Percentiles rank a stretch among this genome's conserved stretches.
Evolutionary conservation across 2,329 filamentous ascomycete species (phyloP).

Genomic region (Aspergillus ruber): DNA sequence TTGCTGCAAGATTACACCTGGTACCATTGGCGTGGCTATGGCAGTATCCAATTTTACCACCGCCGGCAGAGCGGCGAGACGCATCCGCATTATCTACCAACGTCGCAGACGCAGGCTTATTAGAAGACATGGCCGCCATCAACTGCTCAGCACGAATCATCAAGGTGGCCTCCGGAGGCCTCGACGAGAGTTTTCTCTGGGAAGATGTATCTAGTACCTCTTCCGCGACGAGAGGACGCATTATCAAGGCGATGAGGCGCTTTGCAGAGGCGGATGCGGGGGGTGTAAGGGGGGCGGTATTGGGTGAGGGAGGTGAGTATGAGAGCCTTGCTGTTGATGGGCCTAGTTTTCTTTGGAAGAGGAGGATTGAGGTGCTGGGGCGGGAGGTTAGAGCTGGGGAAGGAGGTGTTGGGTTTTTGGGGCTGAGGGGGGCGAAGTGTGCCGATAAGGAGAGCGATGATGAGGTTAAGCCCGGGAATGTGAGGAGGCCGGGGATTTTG

Average conservation of each 20-base stretch:
- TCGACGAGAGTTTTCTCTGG: constrained; percentile 78
- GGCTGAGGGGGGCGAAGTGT: constrained; percentile 53
- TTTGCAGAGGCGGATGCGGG: constrained; percentile 50
- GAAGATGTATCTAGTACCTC: constrained; percentile 60
- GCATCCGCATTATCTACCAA: constrained; percentile 6
- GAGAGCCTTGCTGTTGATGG: constrained; percentile 87
- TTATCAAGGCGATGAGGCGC: constrained; percentile 46
- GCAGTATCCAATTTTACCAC: constrained; percentile 75
- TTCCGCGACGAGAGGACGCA: constrained; percentile 33
- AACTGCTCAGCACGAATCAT: constrained; percentile 85
- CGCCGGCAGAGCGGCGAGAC: constrained; percentile 24
- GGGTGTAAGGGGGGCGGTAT: constrained; percentile 59
- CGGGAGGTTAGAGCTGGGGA: constrained; percentile 56
- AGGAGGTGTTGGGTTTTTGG: constrained; percentile 71
- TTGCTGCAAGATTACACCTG: constrained; percentile 77
- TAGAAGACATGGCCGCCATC: constrained; percentile 72
- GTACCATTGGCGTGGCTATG: constrained; percentile 81
- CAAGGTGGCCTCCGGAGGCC: constrained; percentile 86
- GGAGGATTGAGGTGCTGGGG: constrained; percentile 57
- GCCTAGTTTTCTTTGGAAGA: constrained; percentile 65
- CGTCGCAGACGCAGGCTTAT: constrained; percentile 42
- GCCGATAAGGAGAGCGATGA: constrained; percentile 33
- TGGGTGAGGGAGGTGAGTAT: constrained; percentile 94
- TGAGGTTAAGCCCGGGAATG: constrained; percentile 14
- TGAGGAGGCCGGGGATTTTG: constrained; percentile 56